Conservation (phyloP, 1,139 yeast species). For the Starmera stellimalicola region DNA sequence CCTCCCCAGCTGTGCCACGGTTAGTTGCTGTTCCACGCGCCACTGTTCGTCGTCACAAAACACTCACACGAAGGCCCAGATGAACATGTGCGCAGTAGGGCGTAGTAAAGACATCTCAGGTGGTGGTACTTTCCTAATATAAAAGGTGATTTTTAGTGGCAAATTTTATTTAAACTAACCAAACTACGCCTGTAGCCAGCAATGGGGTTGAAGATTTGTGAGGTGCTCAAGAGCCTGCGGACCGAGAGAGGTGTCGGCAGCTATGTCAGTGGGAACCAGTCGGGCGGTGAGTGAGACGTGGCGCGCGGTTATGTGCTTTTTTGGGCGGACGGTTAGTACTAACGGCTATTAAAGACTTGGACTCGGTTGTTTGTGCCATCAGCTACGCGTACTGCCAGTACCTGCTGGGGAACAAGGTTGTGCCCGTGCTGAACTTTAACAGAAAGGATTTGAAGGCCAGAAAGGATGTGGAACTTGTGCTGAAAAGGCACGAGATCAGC, state of each 20-base stretch:
- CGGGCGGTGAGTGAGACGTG: too few relatives aligned
- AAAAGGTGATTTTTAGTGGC: too few relatives aligned
- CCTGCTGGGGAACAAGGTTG: constrained; percentile 22
- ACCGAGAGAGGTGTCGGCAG: too few relatives aligned
- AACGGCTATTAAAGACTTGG: constrained; percentile 82
- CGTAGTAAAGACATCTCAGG: constrained; percentile 8
- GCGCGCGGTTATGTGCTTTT: too few relatives aligned
- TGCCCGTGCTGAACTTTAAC: constrained; percentile 69
- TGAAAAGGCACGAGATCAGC: constrained; percentile 39
- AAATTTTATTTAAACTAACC: too few relatives aligned
- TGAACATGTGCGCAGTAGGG: constrained; percentile 17
- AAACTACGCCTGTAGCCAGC: too few relatives aligned
- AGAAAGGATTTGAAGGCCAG: constrained; percentile 56
- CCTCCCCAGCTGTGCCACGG: constrained; percentile 51
- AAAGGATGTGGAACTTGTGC: constrained; percentile 55
- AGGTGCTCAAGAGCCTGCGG: too few relatives aligned
- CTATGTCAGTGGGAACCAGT: constrained; percentile 92
- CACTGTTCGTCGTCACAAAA: background rate
- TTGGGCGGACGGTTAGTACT: too few relatives aligned
- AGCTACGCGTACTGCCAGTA: constrained; percentile 53
- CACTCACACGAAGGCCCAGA: constrained; percentile 14
- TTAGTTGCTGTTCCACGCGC: background rate
- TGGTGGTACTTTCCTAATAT: too few relatives aligned
- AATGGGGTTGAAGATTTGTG: too few relatives aligned
- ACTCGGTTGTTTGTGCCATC: constrained; percentile 72